Evolutionary conservation across 164 flowering plant species (phyloP).

Genomic region (Paratinospora sagittata): DNA sequence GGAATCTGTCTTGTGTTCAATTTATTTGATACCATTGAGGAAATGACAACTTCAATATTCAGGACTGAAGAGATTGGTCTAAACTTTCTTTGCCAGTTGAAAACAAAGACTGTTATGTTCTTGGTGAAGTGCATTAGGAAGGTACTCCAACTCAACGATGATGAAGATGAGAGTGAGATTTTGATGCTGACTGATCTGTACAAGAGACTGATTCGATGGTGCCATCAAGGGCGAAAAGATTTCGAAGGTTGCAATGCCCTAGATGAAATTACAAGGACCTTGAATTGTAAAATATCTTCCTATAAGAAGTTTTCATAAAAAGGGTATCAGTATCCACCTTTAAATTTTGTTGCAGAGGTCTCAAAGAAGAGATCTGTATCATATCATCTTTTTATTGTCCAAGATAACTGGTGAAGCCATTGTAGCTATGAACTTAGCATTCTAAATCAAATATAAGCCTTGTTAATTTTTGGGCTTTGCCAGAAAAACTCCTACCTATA

Average conservation of each 20-base stretch:
- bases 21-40: constrained; percentile 45
- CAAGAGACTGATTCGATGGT: constrained; percentile 47
- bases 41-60: constrained; percentile 34
- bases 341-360: background rate
- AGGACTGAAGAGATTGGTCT: constrained; percentile 35
- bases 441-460: background rate
- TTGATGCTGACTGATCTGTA: constrained; percentile 33
- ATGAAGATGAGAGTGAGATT: constrained; percentile 18
- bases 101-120: constrained; percentile 33
- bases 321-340: background rate
- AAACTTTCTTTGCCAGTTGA: constrained; percentile 36
- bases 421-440: background rate
- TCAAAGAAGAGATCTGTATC: background rate
- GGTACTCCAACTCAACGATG: constrained; percentile 25
- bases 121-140: constrained; percentile 44
- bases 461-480: too few relatives aligned
- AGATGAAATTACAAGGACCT: constrained; percentile 25
- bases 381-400: background rate
- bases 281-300: constrained; percentile 24
- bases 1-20: constrained; percentile 49
- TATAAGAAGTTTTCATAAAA: constrained; percentile 7
- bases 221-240: constrained; percentile 34
- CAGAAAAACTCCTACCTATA: too few relatives aligned
- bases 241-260: constrained; percentile 28
- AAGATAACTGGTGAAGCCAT: background rate